These are phyloP conservation scores for Neurospora sublineolata DNA, from an alignment of 495 filamentous ascomycete genomes.

Conservation along the genomic window DNA sequence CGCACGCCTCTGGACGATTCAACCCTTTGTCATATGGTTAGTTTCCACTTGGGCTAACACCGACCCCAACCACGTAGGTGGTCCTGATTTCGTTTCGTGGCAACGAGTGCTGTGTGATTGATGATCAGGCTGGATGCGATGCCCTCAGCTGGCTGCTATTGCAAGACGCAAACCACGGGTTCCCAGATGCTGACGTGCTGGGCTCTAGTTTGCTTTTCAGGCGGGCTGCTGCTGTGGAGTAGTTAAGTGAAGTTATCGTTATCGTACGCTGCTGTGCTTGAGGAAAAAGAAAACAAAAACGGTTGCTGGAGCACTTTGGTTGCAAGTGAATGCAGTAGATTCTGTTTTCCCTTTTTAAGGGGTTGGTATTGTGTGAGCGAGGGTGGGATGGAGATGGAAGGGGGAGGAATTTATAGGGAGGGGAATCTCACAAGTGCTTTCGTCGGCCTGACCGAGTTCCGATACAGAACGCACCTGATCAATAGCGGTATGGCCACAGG, in stretches of 20 bases:
- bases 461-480: not conserved
- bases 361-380: slow-evolving; percentile 6
- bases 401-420: not conserved
- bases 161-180: not conserved
- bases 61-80: not conserved
- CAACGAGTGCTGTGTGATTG: not conserved
- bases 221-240: not conserved
- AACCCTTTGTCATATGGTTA: not conserved
- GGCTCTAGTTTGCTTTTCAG: not conserved
- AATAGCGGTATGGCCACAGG: not conserved
- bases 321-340: not conserved
- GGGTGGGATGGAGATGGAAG: not conserved
- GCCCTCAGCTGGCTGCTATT: not conserved
- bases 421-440: not conserved
- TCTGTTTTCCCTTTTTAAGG: slow-evolving; percentile 2
- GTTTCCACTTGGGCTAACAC: not conserved
- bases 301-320: not conserved
- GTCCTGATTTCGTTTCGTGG: not conserved
- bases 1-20: not conserved
- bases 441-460: not conserved
- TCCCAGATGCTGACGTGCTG: not conserved
- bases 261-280: not conserved
- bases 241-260: not conserved
- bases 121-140: not conserved
- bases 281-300: not conserved